phyloP scores from a whole-genome alignment of 2,329 filamentous ascomycete genomes.

The Colletotrichum sp. region DNA sequence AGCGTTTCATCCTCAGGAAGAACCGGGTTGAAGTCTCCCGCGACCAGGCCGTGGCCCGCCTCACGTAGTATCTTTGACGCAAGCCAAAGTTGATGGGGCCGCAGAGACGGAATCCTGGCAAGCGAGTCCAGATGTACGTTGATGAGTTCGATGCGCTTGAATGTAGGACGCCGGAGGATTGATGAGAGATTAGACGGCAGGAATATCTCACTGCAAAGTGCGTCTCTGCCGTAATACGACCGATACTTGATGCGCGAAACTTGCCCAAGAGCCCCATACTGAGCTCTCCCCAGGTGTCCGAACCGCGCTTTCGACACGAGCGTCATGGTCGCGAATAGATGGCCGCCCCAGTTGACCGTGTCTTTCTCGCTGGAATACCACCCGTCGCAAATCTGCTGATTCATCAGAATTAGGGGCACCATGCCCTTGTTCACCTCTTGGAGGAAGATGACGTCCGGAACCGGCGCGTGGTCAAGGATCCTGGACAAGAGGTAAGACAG shows the following conservation, averaged over 20 bases:
- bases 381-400: conserved; percentile 27
- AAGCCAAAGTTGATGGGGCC: conserved; percentile 34
- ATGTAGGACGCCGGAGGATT: background rate
- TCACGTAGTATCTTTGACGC: conserved; percentile 28
- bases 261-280: conserved; percentile 26
- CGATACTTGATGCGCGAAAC: conserved; percentile 35
- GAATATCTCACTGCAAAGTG: conserved; percentile 39
- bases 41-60: conserved; percentile 34
- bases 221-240: conserved; percentile 35
- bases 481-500: conserved; percentile 30
- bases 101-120: conserved; percentile 27
- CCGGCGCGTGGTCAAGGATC: conserved; percentile 20
- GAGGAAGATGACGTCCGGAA: conserved; percentile 35
- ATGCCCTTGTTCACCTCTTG: conserved; percentile 35
- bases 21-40: conserved; percentile 45
- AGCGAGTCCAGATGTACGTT: conserved; percentile 46
- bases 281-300: background rate
- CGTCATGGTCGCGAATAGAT: conserved; percentile 30
- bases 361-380: conserved; percentile 37
- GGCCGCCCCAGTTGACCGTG: conserved; percentile 22
- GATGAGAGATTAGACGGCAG: conserved; percentile 6
- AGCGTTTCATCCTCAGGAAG: conserved; percentile 35
- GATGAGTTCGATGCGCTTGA: conserved; percentile 29
- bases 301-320: conserved; percentile 33
- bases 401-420: conserved; percentile 26